Conservation (phyloP, 345 rosid genomes). For the Theobroma cacao region DNA sequence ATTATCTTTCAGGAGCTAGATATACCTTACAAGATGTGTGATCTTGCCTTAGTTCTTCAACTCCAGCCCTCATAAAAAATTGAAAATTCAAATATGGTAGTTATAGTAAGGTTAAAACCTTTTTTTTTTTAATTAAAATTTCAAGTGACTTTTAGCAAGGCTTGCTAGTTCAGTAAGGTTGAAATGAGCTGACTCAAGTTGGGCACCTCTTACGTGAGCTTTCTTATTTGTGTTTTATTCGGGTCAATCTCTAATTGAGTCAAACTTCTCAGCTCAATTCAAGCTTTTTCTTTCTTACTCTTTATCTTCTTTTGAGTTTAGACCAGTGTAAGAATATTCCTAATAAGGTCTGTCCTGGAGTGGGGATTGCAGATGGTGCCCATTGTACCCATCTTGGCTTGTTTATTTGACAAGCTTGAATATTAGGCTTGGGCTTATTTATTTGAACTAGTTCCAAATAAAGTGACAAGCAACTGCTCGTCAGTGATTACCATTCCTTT, state of each 20-base stretch:
- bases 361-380: neutral
- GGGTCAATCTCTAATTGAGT: neutral
- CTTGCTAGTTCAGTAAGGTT: neutral
- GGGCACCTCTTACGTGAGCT: neutral
- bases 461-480: neutral
- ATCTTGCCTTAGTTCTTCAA: neutral
- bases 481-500: neutral
- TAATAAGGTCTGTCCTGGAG: neutral
- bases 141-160: neutral
- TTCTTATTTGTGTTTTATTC: neutral
- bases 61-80: neutral
- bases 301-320: neutral
- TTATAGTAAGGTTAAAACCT: neutral
- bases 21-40: neutral
- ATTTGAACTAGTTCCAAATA: neutral
- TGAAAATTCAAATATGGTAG: neutral
- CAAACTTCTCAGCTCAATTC: neutral
- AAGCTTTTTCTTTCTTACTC: neutral
- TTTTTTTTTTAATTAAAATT: neutral
- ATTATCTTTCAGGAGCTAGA: neutral
- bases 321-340: neutral
- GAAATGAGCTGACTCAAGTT: constrained; percentile 1
- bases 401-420: neutral
- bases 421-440: no score
- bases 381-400: neutral